A percentile compares a stretch with the other conserved stretches of the same genome.
These are phyloP conservation scores for Hemisphaericaspora xylanilytica DNA, from an alignment of 1,139 yeast genomes.

Conservation along the genomic window DNA sequence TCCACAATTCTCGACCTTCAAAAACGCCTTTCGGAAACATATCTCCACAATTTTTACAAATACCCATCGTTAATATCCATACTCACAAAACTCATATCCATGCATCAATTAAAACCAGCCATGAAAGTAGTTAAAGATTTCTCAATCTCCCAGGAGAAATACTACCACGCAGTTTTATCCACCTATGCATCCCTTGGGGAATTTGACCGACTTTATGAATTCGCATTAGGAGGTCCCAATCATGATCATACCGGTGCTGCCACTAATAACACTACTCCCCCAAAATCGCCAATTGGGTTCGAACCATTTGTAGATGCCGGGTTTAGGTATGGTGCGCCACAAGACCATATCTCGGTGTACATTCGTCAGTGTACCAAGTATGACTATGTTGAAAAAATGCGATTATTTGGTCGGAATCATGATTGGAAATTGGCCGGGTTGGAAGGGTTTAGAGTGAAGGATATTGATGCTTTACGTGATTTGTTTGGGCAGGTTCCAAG, in stretches of 20 bases:
- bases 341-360: constrained; percentile 34
- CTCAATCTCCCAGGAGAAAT: constrained; percentile 60
- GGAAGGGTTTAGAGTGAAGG: constrained; percentile 59
- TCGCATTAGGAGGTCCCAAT: constrained; percentile 27
- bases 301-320: constrained; percentile 59
- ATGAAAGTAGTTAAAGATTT: constrained; percentile 57
- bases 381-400: constrained; percentile 42
- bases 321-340: constrained; percentile 48
- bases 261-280: constrained; percentile 21
- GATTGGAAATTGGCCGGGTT: constrained; percentile 57
- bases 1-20: constrained; percentile 51
- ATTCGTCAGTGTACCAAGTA: constrained; percentile 33
- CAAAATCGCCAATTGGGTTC: constrained; percentile 73
- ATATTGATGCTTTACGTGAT: constrained; percentile 28
- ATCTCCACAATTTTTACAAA: constrained; percentile 51
- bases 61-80: constrained; percentile 55
- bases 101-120: constrained; percentile 62
- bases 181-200: constrained; percentile 51
- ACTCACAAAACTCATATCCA: constrained; percentile 48
- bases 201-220: constrained; percentile 60
- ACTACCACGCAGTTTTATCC: constrained; percentile 60
- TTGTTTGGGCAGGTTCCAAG: constrained; percentile 7
- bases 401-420: constrained; percentile 50
- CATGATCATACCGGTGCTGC: not conserved
- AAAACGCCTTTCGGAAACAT: constrained; percentile 52